Base-by-base conservation (phyloP, 371 early-diverging fungal genomes). In the Actinomucor elegans region DNA sequence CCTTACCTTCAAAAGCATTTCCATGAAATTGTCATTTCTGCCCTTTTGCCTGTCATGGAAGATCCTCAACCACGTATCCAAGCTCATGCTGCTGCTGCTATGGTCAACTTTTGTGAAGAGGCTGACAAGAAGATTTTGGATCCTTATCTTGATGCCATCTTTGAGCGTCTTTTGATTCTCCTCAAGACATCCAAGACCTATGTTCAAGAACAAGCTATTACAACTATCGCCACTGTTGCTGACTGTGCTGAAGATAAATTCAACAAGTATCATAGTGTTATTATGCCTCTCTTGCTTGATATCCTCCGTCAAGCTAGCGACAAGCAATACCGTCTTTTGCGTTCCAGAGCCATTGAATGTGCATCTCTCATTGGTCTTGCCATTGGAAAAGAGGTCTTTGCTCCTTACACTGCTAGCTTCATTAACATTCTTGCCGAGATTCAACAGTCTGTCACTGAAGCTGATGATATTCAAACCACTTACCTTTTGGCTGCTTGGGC, bases 161-260 rank as follows among this genome's bases (percentile, higher is more conserved):
- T 98, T 59, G 86, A 89, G 55, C 87, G 87, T 52, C 86, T 97
- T 38, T 61, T 94, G 66, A 72, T 83, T 18, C 84, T 98, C 55
- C 78, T 96, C 52, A 85, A 83, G 64, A 87, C 89, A 5, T 69
- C 80, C 42, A 89, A 89, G 71, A 88, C 83, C 28, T 98, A 93
- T 64, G 92, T 96, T 34, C 96, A 97, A 73, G 97, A 98, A 70
- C 98, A 98, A 72, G 95, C 94, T 21, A 88, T 99, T 61, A 96
- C 98, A 23, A 92, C 97, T 17, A 91, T 99, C 48, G 97, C 98
- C 43, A 93, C 96, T 3, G 90, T 98, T n/a, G 98, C 98, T 9
- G 97, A 96, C 69, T 87, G 88, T 52, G 94, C 97, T 18, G 91
- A 89, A 65, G 90, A 89, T 48, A 74, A 84, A 61, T 98, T 97